phyloP scores from a whole-genome alignment of 2,329 filamentous ascomycete species.

The Cladosporium austrohemisphaericum region DNA sequence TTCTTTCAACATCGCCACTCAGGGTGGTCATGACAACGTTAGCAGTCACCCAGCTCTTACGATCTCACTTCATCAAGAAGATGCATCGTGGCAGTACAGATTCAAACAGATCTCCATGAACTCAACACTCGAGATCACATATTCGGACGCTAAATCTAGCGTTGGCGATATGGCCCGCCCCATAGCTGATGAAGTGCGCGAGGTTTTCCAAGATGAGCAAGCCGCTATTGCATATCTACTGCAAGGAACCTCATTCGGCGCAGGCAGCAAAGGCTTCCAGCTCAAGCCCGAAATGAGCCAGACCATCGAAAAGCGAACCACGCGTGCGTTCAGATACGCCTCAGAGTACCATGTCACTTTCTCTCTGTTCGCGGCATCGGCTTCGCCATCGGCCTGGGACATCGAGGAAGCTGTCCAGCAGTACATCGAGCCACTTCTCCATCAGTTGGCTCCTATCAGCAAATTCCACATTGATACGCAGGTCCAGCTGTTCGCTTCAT shows the following conservation, averaged over 20 bases:
- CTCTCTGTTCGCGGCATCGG: constrained; percentile 81
- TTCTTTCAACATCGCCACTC: constrained; percentile 61
- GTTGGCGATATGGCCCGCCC: constrained; percentile 66
- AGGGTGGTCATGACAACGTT: not conserved
- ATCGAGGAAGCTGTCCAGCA: constrained; percentile 76
- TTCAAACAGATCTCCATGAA: constrained; percentile 1
- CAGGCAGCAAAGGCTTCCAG: constrained; percentile 25
- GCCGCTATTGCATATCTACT: constrained; percentile 59
- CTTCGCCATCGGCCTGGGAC: constrained; percentile 81
- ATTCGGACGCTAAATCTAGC: constrained; percentile 33
- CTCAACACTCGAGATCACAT: constrained; percentile 1
- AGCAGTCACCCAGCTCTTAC: not conserved
- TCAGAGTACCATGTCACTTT: constrained; percentile 94
- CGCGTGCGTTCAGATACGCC: constrained; percentile 83
- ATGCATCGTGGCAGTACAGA: not conserved
- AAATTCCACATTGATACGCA: constrained; percentile 96
- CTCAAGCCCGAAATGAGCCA: constrained; percentile 22
- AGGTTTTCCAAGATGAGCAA: constrained; percentile 82
- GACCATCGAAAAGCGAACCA: constrained; percentile 65
- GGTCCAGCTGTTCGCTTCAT: constrained; percentile 82
- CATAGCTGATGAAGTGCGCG: constrained; percentile 72
- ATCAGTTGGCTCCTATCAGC: constrained; percentile 76
- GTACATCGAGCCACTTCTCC: constrained; percentile 77
- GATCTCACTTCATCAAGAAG: not conserved
- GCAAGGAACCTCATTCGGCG: constrained; percentile 27